Evolutionary conservation across 352 stramenopile species (phyloP).

Genomic region (Thalassiosira sp.): DNA sequence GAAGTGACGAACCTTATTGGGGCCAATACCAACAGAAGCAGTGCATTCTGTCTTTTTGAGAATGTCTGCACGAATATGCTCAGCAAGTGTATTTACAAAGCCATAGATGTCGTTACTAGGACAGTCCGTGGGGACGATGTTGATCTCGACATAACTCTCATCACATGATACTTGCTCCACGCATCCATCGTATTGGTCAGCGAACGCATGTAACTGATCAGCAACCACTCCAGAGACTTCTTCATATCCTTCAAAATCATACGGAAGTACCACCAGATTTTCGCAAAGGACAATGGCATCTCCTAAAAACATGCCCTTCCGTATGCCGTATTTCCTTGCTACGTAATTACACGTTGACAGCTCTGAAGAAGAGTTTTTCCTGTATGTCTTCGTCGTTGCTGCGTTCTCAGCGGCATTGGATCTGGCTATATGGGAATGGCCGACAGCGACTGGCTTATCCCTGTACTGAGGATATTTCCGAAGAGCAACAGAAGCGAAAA

Average conservation of each 20-base stretch:
- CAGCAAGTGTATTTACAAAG: slow-evolving; percentile 53
- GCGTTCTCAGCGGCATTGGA: slow-evolving; percentile 3
- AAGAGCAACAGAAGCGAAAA: slow-evolving; percentile 92
- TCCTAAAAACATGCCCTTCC: slow-evolving; percentile 94
- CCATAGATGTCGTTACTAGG: slow-evolving; percentile 72
- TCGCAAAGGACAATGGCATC: slow-evolving; percentile 89
- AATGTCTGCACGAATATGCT: slow-evolving; percentile 78
- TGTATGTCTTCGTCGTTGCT: slow-evolving; percentile 13
- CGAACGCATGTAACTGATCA: slow-evolving; percentile 60
- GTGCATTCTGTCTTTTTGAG: slow-evolving; percentile 88
- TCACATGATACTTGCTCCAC: slow-evolving; percentile 94
- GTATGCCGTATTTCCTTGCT: slow-evolving; percentile 88
- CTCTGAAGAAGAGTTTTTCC: slow-evolving; percentile 82
- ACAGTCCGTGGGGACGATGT: slow-evolving; percentile 69
- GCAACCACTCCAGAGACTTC: slow-evolving; percentile 89
- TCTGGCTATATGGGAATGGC: slow-evolving; percentile 79
- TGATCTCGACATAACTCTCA: slow-evolving; percentile 91
- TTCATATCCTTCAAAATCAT: slow-evolving; percentile 90
- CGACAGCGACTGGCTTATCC: slow-evolving; percentile 88
- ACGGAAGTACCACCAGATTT: slow-evolving; percentile 91
- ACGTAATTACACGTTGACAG: slow-evolving; percentile 96
- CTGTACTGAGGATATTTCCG: slow-evolving; percentile 83
- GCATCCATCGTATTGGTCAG: slow-evolving; percentile 87
- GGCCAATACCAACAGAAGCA: slow-evolving; percentile 90
- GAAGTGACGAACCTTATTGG: slow-evolving; percentile 84